Percentiles rank a stretch among this genome's conserved stretches.
Evolutionary conservation across 2,329 filamentous ascomycete genomes (phyloP).

Genomic region (Aspergillus neoniger): DNA sequence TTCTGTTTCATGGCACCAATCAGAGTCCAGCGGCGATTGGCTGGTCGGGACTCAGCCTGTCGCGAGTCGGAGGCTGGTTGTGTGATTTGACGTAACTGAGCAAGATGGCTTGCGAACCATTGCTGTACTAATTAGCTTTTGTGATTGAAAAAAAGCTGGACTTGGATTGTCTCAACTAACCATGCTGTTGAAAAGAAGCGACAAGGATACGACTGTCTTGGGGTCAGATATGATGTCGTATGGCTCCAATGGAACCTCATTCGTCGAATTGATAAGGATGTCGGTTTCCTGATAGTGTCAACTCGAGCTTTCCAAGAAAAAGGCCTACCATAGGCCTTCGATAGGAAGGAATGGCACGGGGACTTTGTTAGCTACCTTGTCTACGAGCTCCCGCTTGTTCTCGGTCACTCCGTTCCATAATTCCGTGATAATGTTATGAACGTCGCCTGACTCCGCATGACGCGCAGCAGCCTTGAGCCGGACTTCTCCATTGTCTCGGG

Average conservation of each 20-base stretch:
- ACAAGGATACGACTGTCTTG: conserved; percentile 81
- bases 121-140: conserved; percentile 51
- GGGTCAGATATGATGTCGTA: conserved; percentile 87
- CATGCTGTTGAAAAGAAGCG: conserved; percentile 93
- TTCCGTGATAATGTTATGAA: conserved; percentile 69
- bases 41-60: conserved; percentile 47
- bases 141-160: background rate
- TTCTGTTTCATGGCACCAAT: conserved; percentile 63
- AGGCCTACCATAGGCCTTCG: background rate
- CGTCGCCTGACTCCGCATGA: conserved; percentile 66
- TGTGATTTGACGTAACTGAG: conserved; percentile 80
- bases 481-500: conserved; percentile 54
- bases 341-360: background rate
- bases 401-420: conserved; percentile 60
- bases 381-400: conserved; percentile 59
- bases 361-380: conserved; percentile 50
- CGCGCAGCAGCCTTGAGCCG: conserved; percentile 74
- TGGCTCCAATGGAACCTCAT: conserved; percentile 65
- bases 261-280: conserved; percentile 54
- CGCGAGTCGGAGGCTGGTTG: conserved; percentile 63
- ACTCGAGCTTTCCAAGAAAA: background rate
- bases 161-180: conserved; percentile 30
- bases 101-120: conserved; percentile 85
- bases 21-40: conserved; percentile 80
- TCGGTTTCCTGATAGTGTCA: conserved; percentile 51